A percentile compares a stretch with the other conserved stretches of the same genome.
Conservation (phyloP, 2,329 filamentous ascomycete species). For the Nannizziopsis barbatae region DNA sequence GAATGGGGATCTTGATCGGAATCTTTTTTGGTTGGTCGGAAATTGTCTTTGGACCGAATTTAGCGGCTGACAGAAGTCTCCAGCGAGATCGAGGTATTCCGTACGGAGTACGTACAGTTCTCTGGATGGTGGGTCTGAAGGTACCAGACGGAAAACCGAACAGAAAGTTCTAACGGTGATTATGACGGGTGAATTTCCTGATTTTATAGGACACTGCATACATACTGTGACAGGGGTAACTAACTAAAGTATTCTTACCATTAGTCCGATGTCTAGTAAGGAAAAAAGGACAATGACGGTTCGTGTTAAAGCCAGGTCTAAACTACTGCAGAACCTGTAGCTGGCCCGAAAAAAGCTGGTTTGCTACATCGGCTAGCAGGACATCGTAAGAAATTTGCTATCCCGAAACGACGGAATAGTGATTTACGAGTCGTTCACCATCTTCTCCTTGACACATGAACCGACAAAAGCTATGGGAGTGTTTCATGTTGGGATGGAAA, state of each 20-base stretch:
- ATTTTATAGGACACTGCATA: too few relatives aligned
- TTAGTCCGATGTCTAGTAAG: too few relatives aligned
- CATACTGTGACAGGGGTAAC: too few relatives aligned
- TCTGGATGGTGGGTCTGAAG: constrained; percentile 4
- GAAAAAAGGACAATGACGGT: too few relatives aligned
- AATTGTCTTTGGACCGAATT: neutral
- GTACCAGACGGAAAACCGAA: constrained; percentile 2
- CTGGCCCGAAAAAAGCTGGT: neutral
- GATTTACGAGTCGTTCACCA: neutral
- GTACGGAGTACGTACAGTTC: too few relatives aligned
- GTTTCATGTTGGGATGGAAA: neutral
- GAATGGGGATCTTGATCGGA: neutral
- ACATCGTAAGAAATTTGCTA: neutral
- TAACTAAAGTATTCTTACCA: too few relatives aligned
- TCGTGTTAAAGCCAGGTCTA: too few relatives aligned
- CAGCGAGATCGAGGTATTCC: too few relatives aligned
- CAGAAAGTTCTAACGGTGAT: neutral
- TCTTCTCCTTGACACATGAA: too few relatives aligned
- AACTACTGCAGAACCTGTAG: neutral
- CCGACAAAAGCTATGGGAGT: neutral
- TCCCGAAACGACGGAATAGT: neutral
- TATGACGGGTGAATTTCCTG: too few relatives aligned
- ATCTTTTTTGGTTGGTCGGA: constrained; percentile 8
- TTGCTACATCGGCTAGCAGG: neutral
- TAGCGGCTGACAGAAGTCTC: constrained; percentile 2